Evolutionary conservation across 2,329 filamentous ascomycete genomes (phyloP), one percentile per base, ranked within the genome.

Genomic region (Byssothecium circinans): DNA sequence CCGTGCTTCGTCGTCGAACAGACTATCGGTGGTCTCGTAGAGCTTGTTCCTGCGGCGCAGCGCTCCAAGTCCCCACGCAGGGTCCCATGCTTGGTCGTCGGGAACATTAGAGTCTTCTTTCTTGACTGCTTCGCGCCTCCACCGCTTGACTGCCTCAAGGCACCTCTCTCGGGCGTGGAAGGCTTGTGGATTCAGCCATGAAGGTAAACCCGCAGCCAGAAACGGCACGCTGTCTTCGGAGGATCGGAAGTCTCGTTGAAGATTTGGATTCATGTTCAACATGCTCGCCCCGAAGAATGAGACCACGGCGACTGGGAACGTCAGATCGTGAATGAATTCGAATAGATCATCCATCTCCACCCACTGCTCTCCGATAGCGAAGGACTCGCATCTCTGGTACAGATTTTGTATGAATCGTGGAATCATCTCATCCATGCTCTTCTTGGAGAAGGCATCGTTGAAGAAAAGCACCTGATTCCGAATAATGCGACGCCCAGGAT

Each of bases 381-480:
- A 27, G 2, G 23, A 22, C 2, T n/a, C 33, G 18, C 23, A 25
- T 10, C 23, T 6, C 8, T 37, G 5, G n/a, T 53, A 14, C 3
- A 51, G 32, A 33, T 43, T 48, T 4, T 15, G 18, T 22, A 40
- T 37, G 22, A 56, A 56, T 8, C 41, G 23, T 8, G 41, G 41
- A 14, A 49, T 27, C 11, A 53, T 37, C 15, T 47, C 49, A 12
- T 43, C 44, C 15, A 50, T 15, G 32, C 49, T 49, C 4, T n/a
- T 33, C 33, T 44, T 47, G 2, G 42, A 49, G 25, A 50, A 50
- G 0, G 50, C 44, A 37, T 53, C 44, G 8, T 32, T 36, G 40
- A 50, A 53, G 49, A 56, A 49, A 12, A 47, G 18, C 12, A 43
- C 35, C 23, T 53, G 43, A 29, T 55, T 54, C 12, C 54, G 49